A percentile compares a stretch with the other conserved stretches of the same genome.
Conservation (phyloP, 768 basidiomycete species). For the Gelatoporia subvermispora region DNA sequence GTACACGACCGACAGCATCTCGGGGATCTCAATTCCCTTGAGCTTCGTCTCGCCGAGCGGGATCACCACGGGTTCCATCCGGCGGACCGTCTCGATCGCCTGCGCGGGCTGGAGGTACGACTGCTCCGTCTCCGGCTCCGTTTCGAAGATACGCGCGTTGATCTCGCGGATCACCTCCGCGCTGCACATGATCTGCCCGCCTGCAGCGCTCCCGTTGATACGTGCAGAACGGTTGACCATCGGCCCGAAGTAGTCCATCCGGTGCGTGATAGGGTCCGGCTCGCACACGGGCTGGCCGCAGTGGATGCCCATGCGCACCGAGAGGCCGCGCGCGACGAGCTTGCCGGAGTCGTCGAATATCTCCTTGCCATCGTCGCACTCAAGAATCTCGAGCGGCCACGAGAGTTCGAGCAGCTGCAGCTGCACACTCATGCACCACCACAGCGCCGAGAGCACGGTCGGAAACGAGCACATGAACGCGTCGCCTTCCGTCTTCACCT, state of each 20-base stretch:
- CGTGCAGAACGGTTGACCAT: slow-evolving; percentile 93
- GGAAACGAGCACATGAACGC: slow-evolving; percentile 99
- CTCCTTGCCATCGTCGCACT: slow-evolving; percentile 86
- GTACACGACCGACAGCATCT: slow-evolving; percentile 81
- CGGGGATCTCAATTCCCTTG: slow-evolving; percentile 91
- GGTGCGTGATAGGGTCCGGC: slow-evolving; percentile 54
- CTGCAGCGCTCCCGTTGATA: slow-evolving; percentile 75
- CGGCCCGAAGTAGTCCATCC: slow-evolving; percentile 98
- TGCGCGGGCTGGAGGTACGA: slow-evolving; percentile 51
- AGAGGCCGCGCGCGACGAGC: slow-evolving; percentile 80
- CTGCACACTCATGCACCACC: slow-evolving; percentile 90
- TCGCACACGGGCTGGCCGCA: slow-evolving; percentile 89
- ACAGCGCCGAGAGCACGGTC: slow-evolving; percentile 75
- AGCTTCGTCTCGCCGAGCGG: slow-evolving; percentile 88
- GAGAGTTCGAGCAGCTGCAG: slow-evolving; percentile 70
- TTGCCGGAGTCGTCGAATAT: slow-evolving; percentile 61
- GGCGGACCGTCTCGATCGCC: slow-evolving; percentile 71
- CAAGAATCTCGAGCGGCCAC: slow-evolving; percentile 93
- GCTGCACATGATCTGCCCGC: slow-evolving; percentile 93
- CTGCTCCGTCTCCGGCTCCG: slow-evolving; percentile 52
- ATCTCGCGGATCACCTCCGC: slow-evolving; percentile 84
- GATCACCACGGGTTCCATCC: slow-evolving; percentile 64
- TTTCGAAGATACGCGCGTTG: slow-evolving; percentile 50
- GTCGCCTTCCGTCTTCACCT: slow-evolving; percentile 99
- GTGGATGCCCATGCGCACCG: slow-evolving; percentile 97